A percentile compares a stretch with the other conserved stretches of the same genome.
Evolutionary conservation across 2,329 filamentous ascomycete genomes (phyloP).

Genomic region (Dactylellina cionopaga): DNA sequence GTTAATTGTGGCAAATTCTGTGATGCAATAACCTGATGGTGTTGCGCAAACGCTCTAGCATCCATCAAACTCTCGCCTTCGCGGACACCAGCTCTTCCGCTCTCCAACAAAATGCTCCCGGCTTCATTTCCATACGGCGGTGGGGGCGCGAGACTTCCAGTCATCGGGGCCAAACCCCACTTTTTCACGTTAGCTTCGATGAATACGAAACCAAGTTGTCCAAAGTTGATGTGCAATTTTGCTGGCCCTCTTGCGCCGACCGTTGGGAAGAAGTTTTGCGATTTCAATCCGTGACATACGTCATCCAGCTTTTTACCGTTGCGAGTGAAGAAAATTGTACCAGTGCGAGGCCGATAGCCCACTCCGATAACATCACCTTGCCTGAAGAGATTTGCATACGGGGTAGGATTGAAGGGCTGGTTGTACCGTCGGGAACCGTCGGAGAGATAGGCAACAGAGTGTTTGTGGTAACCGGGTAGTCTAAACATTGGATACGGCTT

Average conservation of each 20-base stretch:
- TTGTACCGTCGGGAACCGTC: constrained; percentile 87
- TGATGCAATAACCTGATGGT: constrained; percentile 61
- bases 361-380: constrained; percentile 97
- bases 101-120: constrained; percentile 92
- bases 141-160: constrained; percentile 90
- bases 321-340: constrained; percentile 95
- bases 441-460: constrained; percentile 90
- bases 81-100: constrained; percentile 69
- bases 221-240: constrained; percentile 94
- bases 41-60: constrained; percentile 41
- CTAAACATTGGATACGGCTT: constrained; percentile 97
- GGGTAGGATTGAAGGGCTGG: constrained; percentile 83
- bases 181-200: constrained; percentile 99
- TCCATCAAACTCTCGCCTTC: constrained; percentile 47
- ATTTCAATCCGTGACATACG: constrained; percentile 88
- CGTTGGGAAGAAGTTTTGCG: constrained; percentile 96
- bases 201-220: constrained; percentile 97
- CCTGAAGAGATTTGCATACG: constrained; percentile 83
- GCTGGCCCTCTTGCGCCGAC: constrained; percentile 95
- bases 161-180: constrained; percentile 96
- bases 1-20: constrained; percentile 64
- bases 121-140: constrained; percentile 97
- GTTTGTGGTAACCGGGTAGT: constrained; percentile 91
- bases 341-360: constrained; percentile 91
- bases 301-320: constrained; percentile 98